phyloP scores from a whole-genome alignment of 805 yeast genomes.

The Tetrapisispora taiwanensis region DNA sequence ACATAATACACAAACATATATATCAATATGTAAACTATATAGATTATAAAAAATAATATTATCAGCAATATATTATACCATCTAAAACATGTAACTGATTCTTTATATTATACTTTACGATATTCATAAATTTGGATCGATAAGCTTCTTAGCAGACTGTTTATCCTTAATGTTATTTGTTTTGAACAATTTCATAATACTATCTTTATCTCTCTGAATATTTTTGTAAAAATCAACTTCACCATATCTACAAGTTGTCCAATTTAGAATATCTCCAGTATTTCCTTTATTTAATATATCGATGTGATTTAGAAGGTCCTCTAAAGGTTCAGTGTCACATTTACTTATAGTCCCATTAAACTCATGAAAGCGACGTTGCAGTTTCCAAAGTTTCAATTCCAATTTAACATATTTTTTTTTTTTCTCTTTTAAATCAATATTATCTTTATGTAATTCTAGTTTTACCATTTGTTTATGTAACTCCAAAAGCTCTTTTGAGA shows the following conservation, averaged over 20 bases:
- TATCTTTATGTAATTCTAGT: conserved; percentile 1
- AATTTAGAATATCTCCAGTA: conserved; percentile 19
- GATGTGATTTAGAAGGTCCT: conserved; percentile 17
- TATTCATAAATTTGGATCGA: neutral
- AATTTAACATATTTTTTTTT: conserved; percentile 9
- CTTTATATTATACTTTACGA: neutral
- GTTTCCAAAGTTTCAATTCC: conserved; percentile 19
- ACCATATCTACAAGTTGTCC: conserved; percentile 29
- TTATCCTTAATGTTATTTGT: neutral
- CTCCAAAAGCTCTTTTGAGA: conserved; percentile 25
- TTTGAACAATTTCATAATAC: conserved; percentile 13
- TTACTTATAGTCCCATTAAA: conserved; percentile 12
- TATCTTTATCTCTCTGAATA: conserved; percentile 18
- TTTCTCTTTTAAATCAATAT: conserved; percentile 1
- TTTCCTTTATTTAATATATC: conserved; percentile 19
- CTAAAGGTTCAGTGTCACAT: conserved; percentile 13
- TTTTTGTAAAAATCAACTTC: conserved; percentile 21
- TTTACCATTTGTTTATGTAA: conserved; percentile 14
- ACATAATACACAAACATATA: neutral
- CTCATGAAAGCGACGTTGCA: conserved; percentile 16
- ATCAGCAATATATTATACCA: neutral
- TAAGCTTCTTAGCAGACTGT: neutral
- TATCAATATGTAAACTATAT: conserved; percentile 1
- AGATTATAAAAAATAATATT: conserved; percentile 1
- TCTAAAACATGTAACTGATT: neutral